A percentile compares a stretch with the other conserved stretches of the same genome.
These are phyloP conservation scores for Amborella trichopoda DNA, from an alignment of 164 flowering plant species.

Conservation along the genomic window DNA sequence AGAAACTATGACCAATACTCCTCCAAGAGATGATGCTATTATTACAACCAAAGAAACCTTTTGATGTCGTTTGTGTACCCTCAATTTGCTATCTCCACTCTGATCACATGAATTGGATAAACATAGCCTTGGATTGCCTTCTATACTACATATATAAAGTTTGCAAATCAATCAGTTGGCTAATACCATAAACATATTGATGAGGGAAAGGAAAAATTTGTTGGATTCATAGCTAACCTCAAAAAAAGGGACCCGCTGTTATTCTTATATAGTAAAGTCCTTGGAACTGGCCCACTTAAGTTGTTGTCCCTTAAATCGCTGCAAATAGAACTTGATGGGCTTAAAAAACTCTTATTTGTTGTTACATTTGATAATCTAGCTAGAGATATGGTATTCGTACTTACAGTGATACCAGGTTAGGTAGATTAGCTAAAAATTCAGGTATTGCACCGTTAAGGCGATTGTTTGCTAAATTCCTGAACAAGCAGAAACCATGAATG, in stretches of 20 bases:
- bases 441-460: not conserved
- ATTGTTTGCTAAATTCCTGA: not conserved
- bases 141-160: not conserved
- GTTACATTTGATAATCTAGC: too few relatives aligned
- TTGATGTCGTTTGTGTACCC: too few relatives aligned
- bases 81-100: too few relatives aligned
- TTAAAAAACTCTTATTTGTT: too few relatives aligned
- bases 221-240: not conserved
- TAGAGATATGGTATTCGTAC: not conserved
- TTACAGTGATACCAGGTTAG: not conserved
- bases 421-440: not conserved
- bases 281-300: not conserved
- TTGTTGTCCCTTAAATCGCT: not conserved
- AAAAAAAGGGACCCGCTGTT: not conserved
- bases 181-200: not conserved
- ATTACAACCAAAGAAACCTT: too few relatives aligned
- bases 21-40: too few relatives aligned
- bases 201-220: not conserved
- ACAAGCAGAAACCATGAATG: not conserved
- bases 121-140: too few relatives aligned
- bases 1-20: too few relatives aligned
- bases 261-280: not conserved
- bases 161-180: not conserved
- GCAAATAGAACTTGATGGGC: not conserved
- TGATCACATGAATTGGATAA: too few relatives aligned